A percentile compares a stretch with the other conserved stretches of the same genome.
Evolutionary conservation across 148 eudicot species (phyloP).

Genomic region (Dysphania ambrosioides): DNA sequence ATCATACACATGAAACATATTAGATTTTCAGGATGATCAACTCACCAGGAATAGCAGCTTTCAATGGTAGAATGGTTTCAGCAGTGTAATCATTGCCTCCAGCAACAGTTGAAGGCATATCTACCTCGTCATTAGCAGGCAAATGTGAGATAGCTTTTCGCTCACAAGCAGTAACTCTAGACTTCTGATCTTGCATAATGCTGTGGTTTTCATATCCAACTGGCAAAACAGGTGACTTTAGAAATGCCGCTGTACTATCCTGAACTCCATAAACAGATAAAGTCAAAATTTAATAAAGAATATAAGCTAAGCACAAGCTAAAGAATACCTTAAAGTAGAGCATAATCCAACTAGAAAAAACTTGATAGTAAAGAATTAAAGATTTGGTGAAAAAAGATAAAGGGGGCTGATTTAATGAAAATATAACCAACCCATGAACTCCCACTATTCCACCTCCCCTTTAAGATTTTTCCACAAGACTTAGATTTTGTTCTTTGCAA

Average conservation of each 20-base stretch:
- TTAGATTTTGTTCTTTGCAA: no score
- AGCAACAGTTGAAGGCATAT: constrained; percentile 31
- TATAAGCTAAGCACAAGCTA: neutral
- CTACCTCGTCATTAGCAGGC: constrained; percentile 37
- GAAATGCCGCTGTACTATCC: constrained; percentile 36
- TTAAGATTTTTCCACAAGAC: no score
- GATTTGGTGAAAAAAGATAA: no score
- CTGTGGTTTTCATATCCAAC: constrained; percentile 29
- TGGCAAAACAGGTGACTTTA: constrained; percentile 27
- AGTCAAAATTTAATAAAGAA: neutral
- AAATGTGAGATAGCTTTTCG: constrained; percentile 38
- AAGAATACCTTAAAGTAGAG: neutral
- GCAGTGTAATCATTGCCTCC: constrained; percentile 37
- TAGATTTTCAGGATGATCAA: constrained; percentile 7
- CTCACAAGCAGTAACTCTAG: constrained; percentile 33
- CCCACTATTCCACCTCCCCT: neutral
- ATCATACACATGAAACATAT: neutral
- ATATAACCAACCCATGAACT: neutral
- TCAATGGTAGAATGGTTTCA: constrained; percentile 36
- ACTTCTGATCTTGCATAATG: constrained; percentile 31
- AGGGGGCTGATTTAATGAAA: no score
- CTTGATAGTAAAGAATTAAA: neutral
- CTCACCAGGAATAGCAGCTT: constrained; percentile 50
- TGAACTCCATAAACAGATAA: constrained; percentile 26
- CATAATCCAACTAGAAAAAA: neutral